Base-by-base conservation (phyloP, 1,284 basidiomycete genomes). In the Melampsora larici-populina region DNA sequence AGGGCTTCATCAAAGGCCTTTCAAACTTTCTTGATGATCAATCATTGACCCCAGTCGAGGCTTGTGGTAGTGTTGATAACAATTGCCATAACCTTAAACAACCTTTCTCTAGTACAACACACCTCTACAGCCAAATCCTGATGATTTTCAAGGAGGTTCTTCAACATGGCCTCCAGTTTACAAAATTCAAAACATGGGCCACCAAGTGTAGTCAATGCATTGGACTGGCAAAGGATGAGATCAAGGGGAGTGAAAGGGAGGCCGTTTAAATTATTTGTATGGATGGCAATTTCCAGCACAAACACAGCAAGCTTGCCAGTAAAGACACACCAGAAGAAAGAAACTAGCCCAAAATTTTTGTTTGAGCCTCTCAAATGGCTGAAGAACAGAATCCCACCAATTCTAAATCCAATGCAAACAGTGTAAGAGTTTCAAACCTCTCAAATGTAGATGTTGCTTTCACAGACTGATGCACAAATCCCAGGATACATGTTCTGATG, bases 271-370 rank as follows among this genome's bases (percentile, higher is more conserved):
- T 36, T 4, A 36, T 36, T 4, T 36, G 36, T 9, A 36, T 36
- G 36, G 36, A 36, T 36, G 36, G 36, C 36, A 36, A 36, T 9
- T 36, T 36, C 9, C 36, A 36, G 36, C 36, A 36, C 36, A 3
- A 7, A 40, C 70, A 71, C 55, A 36, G 60, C 33, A 31, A 36
- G 11, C 58, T 58, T 60, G 49, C 69, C 29, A 71, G 58, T n/a
- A 62, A 55, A n/a, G 58, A 63, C 24, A 29, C 40, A 33, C 70
- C 70, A 21, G 62, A 43, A 7, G 26, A 63, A 24, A 13, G 18
- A 8, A 8, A 72, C 17, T 72, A 62, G 18, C 55, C 58, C 3
- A 7, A 1, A 1, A 62, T n/a, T 6, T 72, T 72, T 40, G 31
- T 72, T 3, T 9, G 33, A 5, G 31, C 70, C 5, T 72, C 58